These are phyloP conservation scores for Saccharomyces hybrid DNA, from an alignment of 1,139 yeast genomes.

Conservation along the genomic window DNA sequence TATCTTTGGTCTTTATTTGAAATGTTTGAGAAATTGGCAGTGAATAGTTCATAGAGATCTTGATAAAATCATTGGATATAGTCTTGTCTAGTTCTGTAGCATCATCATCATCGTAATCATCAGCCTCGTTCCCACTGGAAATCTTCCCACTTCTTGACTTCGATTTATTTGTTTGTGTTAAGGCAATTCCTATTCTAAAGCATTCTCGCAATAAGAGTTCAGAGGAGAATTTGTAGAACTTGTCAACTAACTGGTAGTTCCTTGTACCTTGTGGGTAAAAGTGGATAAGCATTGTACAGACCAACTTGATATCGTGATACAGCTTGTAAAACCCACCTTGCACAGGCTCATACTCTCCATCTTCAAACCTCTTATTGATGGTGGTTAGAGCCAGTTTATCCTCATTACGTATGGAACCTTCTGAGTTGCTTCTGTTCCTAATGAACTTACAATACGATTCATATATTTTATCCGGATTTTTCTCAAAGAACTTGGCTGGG, in stretches of 20 bases:
- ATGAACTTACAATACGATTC: slow-evolving; percentile 36
- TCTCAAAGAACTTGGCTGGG: slow-evolving; percentile 43
- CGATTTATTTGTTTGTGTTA: slow-evolving; percentile 10
- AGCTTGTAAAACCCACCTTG: slow-evolving; percentile 40
- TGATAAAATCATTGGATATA: slow-evolving; percentile 52
- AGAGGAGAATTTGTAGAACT: slow-evolving; percentile 59
- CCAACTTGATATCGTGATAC: slow-evolving; percentile 71
- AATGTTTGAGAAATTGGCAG: slow-evolving; percentile 59
- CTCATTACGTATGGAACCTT: slow-evolving; percentile 24
- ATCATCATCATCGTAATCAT: slow-evolving; percentile 14
- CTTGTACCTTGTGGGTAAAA: slow-evolving; percentile 48
- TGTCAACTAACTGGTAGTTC: slow-evolving; percentile 52
- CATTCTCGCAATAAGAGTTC: slow-evolving; percentile 71
- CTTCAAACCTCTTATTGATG: slow-evolving; percentile 30
- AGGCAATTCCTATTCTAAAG: slow-evolving; percentile 39
- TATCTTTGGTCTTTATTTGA: slow-evolving; percentile 35
- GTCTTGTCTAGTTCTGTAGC: slow-evolving; percentile 27
- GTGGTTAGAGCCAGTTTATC: slow-evolving; percentile 28
- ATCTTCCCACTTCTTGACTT: not conserved
- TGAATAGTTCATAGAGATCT: slow-evolving; percentile 53
- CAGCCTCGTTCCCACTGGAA: slow-evolving; percentile 7
- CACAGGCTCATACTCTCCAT: slow-evolving; percentile 35
- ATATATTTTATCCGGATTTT: slow-evolving; percentile 37
- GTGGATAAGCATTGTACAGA: slow-evolving; percentile 45
- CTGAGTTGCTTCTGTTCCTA: slow-evolving; percentile 22